These are phyloP conservation scores for Sporothrix humicola DNA, from an alignment of 2,329 filamentous ascomycete genomes.

Conservation along the genomic window DNA sequence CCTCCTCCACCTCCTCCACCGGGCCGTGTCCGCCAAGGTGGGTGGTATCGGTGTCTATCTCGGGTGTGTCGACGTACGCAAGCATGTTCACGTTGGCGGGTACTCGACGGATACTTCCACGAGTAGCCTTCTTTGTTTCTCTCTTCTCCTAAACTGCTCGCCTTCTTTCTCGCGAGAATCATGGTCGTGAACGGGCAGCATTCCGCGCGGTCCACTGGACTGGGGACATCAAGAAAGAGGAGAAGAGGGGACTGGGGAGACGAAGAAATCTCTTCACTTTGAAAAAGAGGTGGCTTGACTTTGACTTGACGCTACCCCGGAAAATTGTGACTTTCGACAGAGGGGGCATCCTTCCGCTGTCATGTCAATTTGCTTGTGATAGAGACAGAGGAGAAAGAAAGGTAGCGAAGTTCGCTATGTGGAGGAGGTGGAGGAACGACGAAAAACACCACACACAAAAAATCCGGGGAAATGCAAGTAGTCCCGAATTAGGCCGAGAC, in stretches of 20 bases:
- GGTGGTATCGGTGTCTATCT: slow-evolving; percentile 8
- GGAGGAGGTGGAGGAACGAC: not conserved
- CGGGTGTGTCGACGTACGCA: not conserved
- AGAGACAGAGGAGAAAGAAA: not conserved
- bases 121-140: not conserved
- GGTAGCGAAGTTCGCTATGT: not conserved
- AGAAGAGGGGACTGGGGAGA: not conserved
- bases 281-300: not conserved
- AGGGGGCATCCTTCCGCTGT: not conserved
- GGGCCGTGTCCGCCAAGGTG: slow-evolving; percentile 18
- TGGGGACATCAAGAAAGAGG: not conserved
- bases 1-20: not conserved
- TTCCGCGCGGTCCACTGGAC: not conserved
- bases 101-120: not conserved
- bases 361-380: slow-evolving; percentile 7
- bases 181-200: slow-evolving; percentile 8
- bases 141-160: not conserved
- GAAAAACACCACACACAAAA: not conserved
- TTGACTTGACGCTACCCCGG: slow-evolving; percentile 6
- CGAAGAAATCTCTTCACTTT: not conserved
- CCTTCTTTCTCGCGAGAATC: slow-evolving; percentile 11
- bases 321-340: slow-evolving; percentile 20
- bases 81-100: no score
- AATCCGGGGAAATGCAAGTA: slow-evolving; percentile 1
- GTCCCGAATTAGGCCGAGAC: slow-evolving; percentile 15